phyloP scores from a whole-genome alignment of 2,329 filamentous ascomycete genomes.

The Aspergillus brasiliensis region DNA sequence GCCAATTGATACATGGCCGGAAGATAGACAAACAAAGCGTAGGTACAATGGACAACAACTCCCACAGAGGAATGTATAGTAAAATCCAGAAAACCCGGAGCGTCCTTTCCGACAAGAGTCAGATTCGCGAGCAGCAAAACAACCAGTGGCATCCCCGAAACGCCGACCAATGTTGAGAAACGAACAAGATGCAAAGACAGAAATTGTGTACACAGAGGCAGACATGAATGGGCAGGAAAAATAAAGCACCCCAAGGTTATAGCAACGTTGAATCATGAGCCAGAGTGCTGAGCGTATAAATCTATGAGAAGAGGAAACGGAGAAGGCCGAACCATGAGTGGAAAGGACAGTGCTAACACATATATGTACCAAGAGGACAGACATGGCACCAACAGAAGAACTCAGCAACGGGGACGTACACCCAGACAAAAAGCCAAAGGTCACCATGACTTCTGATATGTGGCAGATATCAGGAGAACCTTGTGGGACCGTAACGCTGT shows the following conservation, averaged over 20 bases:
- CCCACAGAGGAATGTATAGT: not conserved
- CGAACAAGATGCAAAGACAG: constrained; percentile 15
- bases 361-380: constrained; percentile 7
- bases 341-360: not conserved
- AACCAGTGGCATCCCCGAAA: constrained; percentile 12
- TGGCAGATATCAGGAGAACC: not conserved
- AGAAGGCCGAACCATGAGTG: not conserved
- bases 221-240: not conserved
- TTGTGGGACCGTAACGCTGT: too few relatives aligned
- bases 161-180: constrained; percentile 17
- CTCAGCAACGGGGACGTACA: constrained; percentile 6
- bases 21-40: not conserved
- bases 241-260: constrained; percentile 1
- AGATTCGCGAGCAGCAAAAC: constrained; percentile 5
- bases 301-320: constrained; percentile 3
- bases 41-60: not conserved
- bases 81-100: not conserved
- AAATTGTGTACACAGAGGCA: constrained; percentile 13
- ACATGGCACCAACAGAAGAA: constrained; percentile 21
- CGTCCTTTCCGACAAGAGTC: not conserved
- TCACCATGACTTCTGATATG: not conserved
- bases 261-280: constrained; percentile 6
- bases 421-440: not conserved
- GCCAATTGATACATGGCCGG: not conserved
- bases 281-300: constrained; percentile 16